Evolutionary conservation across 2,329 filamentous ascomycete species (phyloP).

Genomic region (Stachybotrys elegans): DNA sequence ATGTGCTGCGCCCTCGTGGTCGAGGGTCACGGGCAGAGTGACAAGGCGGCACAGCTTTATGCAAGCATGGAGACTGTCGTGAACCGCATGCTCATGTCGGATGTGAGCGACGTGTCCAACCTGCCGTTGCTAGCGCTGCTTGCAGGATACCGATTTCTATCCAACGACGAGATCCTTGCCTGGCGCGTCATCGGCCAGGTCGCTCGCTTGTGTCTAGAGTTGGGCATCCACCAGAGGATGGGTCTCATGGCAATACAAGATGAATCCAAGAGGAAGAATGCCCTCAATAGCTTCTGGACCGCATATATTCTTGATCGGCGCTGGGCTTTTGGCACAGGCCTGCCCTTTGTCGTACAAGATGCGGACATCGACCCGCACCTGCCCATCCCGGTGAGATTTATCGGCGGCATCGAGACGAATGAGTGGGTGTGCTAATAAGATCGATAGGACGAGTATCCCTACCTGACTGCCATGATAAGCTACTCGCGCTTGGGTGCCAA

Average conservation of each 20-base stretch:
- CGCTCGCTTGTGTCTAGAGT: constrained; percentile 70
- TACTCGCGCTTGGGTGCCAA: constrained; percentile 81
- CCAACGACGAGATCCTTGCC: constrained; percentile 77
- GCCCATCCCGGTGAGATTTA: constrained; percentile 66
- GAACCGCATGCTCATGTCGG: constrained; percentile 59
- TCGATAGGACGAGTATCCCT: constrained; percentile 56
- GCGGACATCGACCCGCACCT: constrained; percentile 77
- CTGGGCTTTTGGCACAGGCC: constrained; percentile 85
- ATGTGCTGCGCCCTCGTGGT: constrained; percentile 73
- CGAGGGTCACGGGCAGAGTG: constrained; percentile 74
- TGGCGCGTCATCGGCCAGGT: constrained; percentile 86
- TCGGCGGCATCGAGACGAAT: too few species aligned
- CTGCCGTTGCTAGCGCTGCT: constrained; percentile 48
- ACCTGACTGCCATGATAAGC: constrained; percentile 76
- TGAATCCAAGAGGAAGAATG: constrained; percentile 61
- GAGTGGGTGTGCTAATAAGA: too few species aligned
- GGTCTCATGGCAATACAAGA: constrained; percentile 65
- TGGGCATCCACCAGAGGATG: constrained; percentile 77
- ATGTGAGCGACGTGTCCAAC: constrained; percentile 40
- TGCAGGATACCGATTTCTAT: constrained; percentile 72
- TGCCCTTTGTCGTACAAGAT: constrained; percentile 82
- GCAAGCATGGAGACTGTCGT: constrained; percentile 68
- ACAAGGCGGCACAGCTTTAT: constrained; percentile 67
- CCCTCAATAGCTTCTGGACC: constrained; percentile 76
- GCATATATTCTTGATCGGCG: constrained; percentile 80